Conservation (phyloP, 225 moss, liverwort and hornwort genomes). For the Bryoerythrophyllum caledonicum region DNA sequence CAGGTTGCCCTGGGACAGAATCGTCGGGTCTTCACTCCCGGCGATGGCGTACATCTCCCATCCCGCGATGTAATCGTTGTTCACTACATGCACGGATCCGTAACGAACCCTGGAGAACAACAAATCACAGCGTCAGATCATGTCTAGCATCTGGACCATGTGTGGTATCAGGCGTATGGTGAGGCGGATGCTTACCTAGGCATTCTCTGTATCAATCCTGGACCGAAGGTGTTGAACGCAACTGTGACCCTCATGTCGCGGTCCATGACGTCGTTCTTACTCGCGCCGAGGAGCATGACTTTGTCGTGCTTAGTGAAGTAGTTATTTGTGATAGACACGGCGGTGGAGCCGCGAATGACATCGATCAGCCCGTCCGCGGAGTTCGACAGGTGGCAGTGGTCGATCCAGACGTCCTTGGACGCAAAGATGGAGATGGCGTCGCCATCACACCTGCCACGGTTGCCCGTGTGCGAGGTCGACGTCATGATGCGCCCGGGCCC, state of each 20-base stretch:
- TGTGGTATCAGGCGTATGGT: too few relatives aligned
- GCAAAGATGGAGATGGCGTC: slow-evolving; percentile 29
- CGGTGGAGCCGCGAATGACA: slow-evolving; percentile 17
- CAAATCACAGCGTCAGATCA: too few relatives aligned
- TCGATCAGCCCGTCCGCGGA: slow-evolving; percentile 30
- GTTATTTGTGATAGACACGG: slow-evolving; percentile 31
- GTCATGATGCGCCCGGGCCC: slow-evolving; percentile 58
- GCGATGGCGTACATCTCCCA: slow-evolving; percentile 44
- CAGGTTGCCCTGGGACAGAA: slow-evolving; percentile 1
- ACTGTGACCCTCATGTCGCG: slow-evolving; percentile 32
- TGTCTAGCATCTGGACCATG: too few relatives aligned
- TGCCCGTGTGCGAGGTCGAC: slow-evolving; percentile 31
- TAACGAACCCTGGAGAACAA: slow-evolving; percentile 14
- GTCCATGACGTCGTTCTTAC: slow-evolving; percentile 31
- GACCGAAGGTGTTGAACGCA: slow-evolving; percentile 36
- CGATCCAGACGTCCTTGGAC: slow-evolving; percentile 27
- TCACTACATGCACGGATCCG: slow-evolving; percentile 39
- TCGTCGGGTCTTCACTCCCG: slow-evolving; percentile 25
- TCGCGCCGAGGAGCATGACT: slow-evolving; percentile 33
- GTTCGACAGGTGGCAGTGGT: slow-evolving; percentile 28
- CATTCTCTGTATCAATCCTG: slow-evolving; percentile 26
- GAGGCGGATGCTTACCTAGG: not conserved
- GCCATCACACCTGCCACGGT: slow-evolving; percentile 35
- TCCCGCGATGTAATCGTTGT: slow-evolving; percentile 46
- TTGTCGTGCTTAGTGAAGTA: slow-evolving; percentile 37